A percentile compares a stretch with the other conserved stretches of the same genome.
These are phyloP conservation scores for Neofusicoccum cordaticola DNA, from an alignment of 2,329 filamentous ascomycete genomes.

Conservation along the genomic window DNA sequence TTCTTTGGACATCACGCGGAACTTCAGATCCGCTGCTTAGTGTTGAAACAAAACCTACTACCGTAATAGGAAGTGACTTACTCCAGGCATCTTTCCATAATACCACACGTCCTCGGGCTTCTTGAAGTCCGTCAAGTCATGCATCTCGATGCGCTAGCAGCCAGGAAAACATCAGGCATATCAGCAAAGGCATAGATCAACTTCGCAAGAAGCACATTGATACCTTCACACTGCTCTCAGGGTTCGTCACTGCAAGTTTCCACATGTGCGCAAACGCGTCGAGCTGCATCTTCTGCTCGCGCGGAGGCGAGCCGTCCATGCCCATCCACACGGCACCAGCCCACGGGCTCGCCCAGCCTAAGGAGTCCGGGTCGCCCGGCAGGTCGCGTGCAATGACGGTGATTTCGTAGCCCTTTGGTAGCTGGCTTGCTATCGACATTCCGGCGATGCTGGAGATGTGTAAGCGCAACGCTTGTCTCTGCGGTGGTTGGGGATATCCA, in stretches of 20 bases:
- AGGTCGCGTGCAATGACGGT: constrained; percentile 34
- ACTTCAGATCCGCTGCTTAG: neutral
- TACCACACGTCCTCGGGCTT: constrained; percentile 17
- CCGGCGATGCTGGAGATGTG: constrained; percentile 18
- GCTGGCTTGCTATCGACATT: constrained; percentile 29
- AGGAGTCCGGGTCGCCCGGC: neutral
- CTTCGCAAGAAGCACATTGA: no score
- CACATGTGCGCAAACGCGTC: constrained; percentile 20
- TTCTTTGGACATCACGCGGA: constrained; percentile 5
- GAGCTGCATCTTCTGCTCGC: constrained; percentile 31
- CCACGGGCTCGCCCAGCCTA: constrained; percentile 32
- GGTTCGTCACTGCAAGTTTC: constrained; percentile 16
- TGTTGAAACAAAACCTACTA: neutral
- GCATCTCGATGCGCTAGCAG: constrained; percentile 15
- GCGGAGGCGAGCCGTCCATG: constrained; percentile 19
- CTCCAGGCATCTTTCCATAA: constrained; percentile 13
- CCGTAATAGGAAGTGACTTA: neutral
- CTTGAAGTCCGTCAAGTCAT: constrained; percentile 19
- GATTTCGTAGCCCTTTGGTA: constrained; percentile 27
- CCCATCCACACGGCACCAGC: constrained; percentile 32
- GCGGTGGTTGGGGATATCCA: neutral
- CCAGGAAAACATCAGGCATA: no score
- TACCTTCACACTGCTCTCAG: constrained; percentile 19
- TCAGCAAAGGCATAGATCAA: no score
- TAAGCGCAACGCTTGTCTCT: no score